Evolutionary conservation across 441 rosid genomes (phyloP), one percentile per base, ranked within the genome.

Genomic region (Adansonia rubrostipa): DNA sequence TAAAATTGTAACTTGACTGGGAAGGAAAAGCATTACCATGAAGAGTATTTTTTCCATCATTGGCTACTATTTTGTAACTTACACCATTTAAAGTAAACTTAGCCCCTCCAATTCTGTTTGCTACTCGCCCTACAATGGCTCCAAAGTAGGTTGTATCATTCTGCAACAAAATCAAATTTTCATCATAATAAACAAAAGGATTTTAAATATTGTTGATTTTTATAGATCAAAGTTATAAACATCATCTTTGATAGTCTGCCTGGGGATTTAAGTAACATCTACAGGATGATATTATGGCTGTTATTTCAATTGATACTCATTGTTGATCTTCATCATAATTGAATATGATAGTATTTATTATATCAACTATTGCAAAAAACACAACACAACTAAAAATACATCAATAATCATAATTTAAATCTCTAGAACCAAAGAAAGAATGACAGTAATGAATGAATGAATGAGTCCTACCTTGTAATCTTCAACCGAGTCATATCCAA

Each of bases 61-160:
- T 92, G 61, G 85, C 48, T 40, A 75, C 84, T 56, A 87, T 64
- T 73, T 84, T 86, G 76, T 86, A 87, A 9, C 3, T 2, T 2
- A 70, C 77, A 22, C 92, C 97, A 83, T 89, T 83, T 1, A 90
- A 62, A 22, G 71, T 58, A 76, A 92, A 90, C 5, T 77, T 51
- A 45, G 93, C 93, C 50, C 83, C 82, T 14, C 83, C 88, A 20
- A 92, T 92, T 80, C 97, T 83, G 70, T 92, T 90, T 4, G 94
- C 94, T 1, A 85, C 88, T 6, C 89, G 88, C 60, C 97, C 96
- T 60, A 92, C 91, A 17, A 90, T 81, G 65, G 89, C 88, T 58
- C 96, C 96, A 76, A 92, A 92, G 77, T 92, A 92, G 50, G 91
- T 84, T 61, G 85, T 79, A 67, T 88, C 94, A 72, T 86, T 87